These are phyloP conservation scores for Fusarium anthophilum DNA, from an alignment of 2,329 filamentous ascomycete species.

Conservation along the genomic window DNA sequence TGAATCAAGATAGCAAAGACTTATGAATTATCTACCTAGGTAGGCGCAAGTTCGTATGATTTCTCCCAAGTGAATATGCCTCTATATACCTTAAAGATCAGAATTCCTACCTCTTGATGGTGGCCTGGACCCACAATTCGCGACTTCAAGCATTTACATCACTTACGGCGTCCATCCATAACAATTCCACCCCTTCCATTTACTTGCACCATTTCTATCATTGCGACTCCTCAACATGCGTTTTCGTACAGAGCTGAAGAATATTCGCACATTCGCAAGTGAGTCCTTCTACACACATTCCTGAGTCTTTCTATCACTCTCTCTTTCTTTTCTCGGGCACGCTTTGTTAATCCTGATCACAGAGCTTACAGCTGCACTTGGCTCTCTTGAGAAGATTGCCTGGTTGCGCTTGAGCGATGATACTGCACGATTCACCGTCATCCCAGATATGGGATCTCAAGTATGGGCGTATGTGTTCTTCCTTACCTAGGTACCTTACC, in stretches of 20 bases:
- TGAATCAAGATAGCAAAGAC: neutral
- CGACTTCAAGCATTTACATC: constrained; percentile 20
- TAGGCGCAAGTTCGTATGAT: neutral
- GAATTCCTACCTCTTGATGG: neutral
- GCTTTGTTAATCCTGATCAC: neutral
- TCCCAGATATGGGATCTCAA: constrained; percentile 93
- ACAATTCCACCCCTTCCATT: neutral
- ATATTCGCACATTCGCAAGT: constrained; percentile 74
- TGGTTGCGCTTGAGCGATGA: constrained; percentile 92
- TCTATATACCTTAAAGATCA: neutral
- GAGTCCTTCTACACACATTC: constrained; percentile 31
- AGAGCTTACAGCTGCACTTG: constrained; percentile 73
- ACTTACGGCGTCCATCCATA: neutral
- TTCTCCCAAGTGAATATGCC: neutral
- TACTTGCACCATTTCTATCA: neutral
- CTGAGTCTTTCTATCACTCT: neutral
- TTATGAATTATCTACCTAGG: neutral
- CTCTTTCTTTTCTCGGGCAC: neutral
- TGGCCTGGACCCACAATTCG: constrained; percentile 23
- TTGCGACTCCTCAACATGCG: constrained; percentile 59
- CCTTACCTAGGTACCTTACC: neutral
- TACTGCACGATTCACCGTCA: constrained; percentile 91
- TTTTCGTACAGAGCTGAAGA: constrained; percentile 72
- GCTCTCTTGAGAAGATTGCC: constrained; percentile 80
- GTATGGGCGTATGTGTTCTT: constrained; percentile 81